phyloP scores from a whole-genome alignment of 2,329 filamentous ascomycete species.

The Ascochyta clinopodiicola region DNA sequence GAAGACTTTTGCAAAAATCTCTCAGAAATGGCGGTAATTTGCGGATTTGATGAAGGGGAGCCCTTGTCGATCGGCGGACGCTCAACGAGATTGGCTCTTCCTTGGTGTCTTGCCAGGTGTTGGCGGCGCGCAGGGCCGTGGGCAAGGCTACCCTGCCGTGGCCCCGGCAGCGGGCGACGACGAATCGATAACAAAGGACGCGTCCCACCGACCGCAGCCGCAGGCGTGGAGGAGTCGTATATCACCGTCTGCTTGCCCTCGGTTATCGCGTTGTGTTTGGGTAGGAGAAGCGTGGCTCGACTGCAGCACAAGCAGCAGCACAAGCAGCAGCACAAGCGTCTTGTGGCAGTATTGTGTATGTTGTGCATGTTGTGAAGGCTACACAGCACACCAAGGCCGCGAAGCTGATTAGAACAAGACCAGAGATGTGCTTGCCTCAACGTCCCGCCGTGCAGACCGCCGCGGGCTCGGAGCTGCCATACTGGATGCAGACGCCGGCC shows the following conservation, averaged over 20 bases:
- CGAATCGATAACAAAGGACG: conserved; percentile 10
- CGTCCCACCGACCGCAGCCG: conserved; percentile 4
- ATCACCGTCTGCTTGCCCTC: conserved; percentile 11
- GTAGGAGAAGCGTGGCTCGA: no score
- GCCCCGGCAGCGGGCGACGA: neutral
- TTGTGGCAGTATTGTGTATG: no score
- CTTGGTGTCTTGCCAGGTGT: conserved; percentile 5
- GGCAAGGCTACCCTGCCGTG: conserved; percentile 18
- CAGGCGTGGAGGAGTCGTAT: conserved; percentile 13
- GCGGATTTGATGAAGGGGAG: conserved; percentile 17
- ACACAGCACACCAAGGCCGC: conserved; percentile 11
- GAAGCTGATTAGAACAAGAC: conserved; percentile 25
- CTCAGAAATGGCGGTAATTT: conserved; percentile 18
- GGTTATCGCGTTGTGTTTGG: conserved; percentile 11
- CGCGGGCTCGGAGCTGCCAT: conserved; percentile 4
- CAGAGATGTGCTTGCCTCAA: conserved; percentile 16
- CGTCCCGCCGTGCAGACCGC: conserved; percentile 19
- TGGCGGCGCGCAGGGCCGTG: conserved; percentile 7
- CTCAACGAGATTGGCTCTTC: conserved; percentile 18
- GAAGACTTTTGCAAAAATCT: neutral
- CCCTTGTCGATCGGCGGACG: conserved; percentile 12
- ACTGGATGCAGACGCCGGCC: conserved; percentile 26
- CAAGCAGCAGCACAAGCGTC: no score
- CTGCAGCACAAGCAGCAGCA: no score
- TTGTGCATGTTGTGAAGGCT: conserved; percentile 10